These are phyloP conservation scores for Leucocoprinus sp. DNA, from an alignment of 768 basidiomycete species.

Conservation along the genomic window DNA sequence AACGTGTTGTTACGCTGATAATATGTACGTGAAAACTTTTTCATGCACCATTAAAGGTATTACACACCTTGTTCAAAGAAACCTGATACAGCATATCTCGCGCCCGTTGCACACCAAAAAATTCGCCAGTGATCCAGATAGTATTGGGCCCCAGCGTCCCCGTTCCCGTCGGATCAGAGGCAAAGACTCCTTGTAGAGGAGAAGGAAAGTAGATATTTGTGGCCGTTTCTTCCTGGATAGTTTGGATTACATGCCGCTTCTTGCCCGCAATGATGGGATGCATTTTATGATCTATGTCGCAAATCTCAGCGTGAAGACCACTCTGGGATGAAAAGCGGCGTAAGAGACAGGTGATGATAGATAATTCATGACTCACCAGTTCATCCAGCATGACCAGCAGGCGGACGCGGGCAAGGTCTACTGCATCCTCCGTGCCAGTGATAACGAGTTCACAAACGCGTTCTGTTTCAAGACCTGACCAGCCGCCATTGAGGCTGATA, in stretches of 20 bases:
- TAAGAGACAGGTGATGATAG: background rate
- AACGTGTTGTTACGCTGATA: slow-evolving; percentile 87
- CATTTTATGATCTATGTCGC: slow-evolving; percentile 92
- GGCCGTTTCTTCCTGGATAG: slow-evolving; percentile 93
- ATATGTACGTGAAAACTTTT: background rate
- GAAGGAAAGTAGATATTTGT: slow-evolving; percentile 96
- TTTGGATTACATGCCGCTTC: slow-evolving; percentile 79
- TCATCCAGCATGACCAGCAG: slow-evolving; percentile 93
- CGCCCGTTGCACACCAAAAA: slow-evolving; percentile 91
- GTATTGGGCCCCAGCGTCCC: slow-evolving; percentile 49
- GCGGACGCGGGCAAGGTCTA: slow-evolving; percentile 85
- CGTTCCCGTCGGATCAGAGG: slow-evolving; percentile 45
- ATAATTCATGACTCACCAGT: slow-evolving; percentile 48
- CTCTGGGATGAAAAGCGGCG: slow-evolving; percentile 41
- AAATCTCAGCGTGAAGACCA: slow-evolving; percentile 82
- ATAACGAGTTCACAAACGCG: slow-evolving; percentile 89
- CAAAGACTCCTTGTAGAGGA: slow-evolving; percentile 78
- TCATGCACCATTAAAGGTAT: slow-evolving; percentile 6
- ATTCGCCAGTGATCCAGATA: slow-evolving; percentile 97
- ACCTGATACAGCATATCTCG: slow-evolving; percentile 91
- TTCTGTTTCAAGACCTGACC: slow-evolving; percentile 91
- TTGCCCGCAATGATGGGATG: slow-evolving; percentile 88
- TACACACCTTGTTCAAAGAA: slow-evolving; percentile 72
- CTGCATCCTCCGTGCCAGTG: slow-evolving; percentile 81
- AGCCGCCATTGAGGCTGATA: slow-evolving; percentile 68